Conservation (phyloP, 1,284 basidiomycete genomes). For the Vanrija pseudolonga region DNA sequence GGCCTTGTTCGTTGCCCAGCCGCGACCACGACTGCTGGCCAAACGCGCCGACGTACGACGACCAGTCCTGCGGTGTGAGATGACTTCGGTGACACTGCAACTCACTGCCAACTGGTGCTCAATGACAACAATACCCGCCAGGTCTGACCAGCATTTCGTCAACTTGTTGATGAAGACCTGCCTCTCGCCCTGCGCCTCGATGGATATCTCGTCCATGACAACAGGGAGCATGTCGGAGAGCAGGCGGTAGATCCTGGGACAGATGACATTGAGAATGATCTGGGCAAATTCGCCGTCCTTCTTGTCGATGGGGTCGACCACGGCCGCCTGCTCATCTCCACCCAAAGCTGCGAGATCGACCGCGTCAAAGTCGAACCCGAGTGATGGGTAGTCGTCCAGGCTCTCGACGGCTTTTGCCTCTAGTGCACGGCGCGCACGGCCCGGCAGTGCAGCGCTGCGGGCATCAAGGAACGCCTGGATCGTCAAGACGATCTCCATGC, state of each 20-base stretch:
- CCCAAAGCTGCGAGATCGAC: conserved; percentile 32
- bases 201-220: conserved; percentile 27
- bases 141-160: conserved; percentile 74
- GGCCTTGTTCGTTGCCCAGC: conserved; percentile 54
- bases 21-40: conserved; percentile 62
- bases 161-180: conserved; percentile 54
- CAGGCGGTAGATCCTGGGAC: conserved; percentile 61
- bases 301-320: conserved; percentile 27
- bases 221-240: conserved; percentile 56
- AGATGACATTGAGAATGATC: conserved; percentile 58
- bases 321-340: conserved; percentile 24
- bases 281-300: conserved; percentile 46
- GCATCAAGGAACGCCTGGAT: conserved; percentile 65
- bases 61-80: conserved; percentile 58
- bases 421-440: conserved; percentile 50
- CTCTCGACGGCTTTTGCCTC: conserved; percentile 57
- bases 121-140: conserved; percentile 61
- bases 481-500: conserved; percentile 58
- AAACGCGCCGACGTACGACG: conserved; percentile 56
- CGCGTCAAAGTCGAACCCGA: conserved; percentile 44
- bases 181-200: conserved; percentile 28
- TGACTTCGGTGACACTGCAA: neutral
- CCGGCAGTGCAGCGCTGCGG: conserved; percentile 56
- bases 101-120: conserved; percentile 58
- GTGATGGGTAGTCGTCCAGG: conserved; percentile 58